phyloP scores from a whole-genome alignment of 768 basidiomycete species.

The Russula lepida region DNA sequence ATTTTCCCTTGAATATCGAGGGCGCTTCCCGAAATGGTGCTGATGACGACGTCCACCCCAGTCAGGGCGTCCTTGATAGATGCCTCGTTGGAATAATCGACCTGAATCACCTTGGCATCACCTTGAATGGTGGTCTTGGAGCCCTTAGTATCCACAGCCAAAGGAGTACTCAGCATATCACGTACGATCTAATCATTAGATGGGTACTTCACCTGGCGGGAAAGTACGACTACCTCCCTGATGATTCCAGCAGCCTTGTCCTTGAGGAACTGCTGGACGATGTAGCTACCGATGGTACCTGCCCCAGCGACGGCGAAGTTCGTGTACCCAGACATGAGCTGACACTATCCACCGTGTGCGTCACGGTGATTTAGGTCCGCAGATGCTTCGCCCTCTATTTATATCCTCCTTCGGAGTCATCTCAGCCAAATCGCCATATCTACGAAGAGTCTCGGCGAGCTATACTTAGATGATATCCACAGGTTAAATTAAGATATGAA shows the following conservation, averaged over 20 bases:
- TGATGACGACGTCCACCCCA: constrained; percentile 18
- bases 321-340: constrained; percentile 15
- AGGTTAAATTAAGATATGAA: too few relatives aligned
- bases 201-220: constrained; percentile 12
- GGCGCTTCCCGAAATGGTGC: neutral
- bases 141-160: constrained; percentile 11
- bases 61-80: constrained; percentile 5
- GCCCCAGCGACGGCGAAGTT: constrained; percentile 19
- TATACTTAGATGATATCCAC: too few relatives aligned
- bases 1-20: constrained; percentile 1
- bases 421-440: too few relatives aligned
- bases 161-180: neutral
- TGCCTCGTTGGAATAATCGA: constrained; percentile 13
- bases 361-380: too few relatives aligned
- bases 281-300: constrained; percentile 7
- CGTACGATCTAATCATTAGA: too few relatives aligned
- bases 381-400: neutral
- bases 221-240: constrained; percentile 15
- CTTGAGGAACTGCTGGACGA: constrained; percentile 10
- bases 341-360: too few relatives aligned
- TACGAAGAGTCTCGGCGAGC: too few relatives aligned
- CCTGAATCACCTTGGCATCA: constrained; percentile 1
- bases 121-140: constrained; percentile 20
- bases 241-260: constrained; percentile 11
- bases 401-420: too few relatives aligned